Conservation (phyloP, 345 rosid species). For the Hevea brasiliensis region DNA sequence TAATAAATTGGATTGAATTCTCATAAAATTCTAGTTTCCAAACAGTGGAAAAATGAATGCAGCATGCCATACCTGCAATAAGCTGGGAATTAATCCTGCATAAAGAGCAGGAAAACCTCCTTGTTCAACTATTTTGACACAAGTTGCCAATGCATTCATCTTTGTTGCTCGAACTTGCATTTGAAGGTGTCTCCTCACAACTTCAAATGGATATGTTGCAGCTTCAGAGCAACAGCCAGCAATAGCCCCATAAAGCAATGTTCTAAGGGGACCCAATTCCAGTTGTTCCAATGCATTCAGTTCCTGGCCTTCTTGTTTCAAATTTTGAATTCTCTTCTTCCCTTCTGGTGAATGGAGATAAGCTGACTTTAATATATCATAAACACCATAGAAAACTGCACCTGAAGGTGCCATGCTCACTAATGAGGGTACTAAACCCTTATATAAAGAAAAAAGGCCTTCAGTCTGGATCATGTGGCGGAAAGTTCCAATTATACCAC, state of each 20-base stretch:
- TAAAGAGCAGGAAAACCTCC: constrained; percentile 91
- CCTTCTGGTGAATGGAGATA: constrained; percentile 84
- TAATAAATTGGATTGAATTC: too few species aligned
- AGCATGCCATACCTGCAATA: constrained; percentile 62
- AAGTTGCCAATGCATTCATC: constrained; percentile 65
- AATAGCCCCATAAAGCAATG: constrained; percentile 80
- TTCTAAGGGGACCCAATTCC: constrained; percentile 78
- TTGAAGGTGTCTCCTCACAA: constrained; percentile 90
- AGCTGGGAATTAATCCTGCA: constrained; percentile 82
- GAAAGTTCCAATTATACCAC: constrained; percentile 77
- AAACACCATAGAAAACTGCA: constrained; percentile 92
- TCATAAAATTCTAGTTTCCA: too few species aligned
- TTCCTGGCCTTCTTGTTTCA: constrained; percentile 64
- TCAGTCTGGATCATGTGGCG: constrained; percentile 72
- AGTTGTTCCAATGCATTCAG: constrained; percentile 71
- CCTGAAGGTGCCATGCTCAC: constrained; percentile 90
- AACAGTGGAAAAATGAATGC: neutral
- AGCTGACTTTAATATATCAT: constrained; percentile 76
- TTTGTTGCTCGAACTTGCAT: constrained; percentile 64
- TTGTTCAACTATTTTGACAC: constrained; percentile 61
- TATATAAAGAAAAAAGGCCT: constrained; percentile 87
- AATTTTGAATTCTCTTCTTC: constrained; percentile 54
- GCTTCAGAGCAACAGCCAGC: constrained; percentile 94
- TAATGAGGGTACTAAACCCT: constrained; percentile 78
- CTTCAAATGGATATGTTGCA: constrained; percentile 93